Conservation (phyloP, 148 eudicot species). For the Talinum fruticosum region DNA sequence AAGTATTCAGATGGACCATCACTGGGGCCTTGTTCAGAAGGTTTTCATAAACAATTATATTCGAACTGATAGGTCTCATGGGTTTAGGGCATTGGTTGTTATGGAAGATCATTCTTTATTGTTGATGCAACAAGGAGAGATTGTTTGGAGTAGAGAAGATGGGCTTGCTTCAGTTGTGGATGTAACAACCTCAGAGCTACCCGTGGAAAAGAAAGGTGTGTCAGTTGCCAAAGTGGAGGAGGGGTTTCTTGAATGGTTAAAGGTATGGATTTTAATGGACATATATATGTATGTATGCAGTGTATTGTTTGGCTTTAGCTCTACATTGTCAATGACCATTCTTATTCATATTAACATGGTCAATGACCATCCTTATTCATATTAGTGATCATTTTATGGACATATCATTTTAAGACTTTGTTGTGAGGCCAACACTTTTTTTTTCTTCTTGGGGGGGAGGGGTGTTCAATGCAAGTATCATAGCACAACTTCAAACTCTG, state of each 20-base stretch:
- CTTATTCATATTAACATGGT: neutral
- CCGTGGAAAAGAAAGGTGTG: constrained; percentile 85
- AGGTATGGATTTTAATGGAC: constrained; percentile 53
- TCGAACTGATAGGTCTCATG: constrained; percentile 82
- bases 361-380: neutral
- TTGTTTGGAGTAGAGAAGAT: constrained; percentile 98
- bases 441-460: neutral
- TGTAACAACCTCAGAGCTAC: constrained; percentile 85
- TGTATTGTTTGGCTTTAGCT: neutral
- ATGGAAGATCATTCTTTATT: constrained; percentile 97
- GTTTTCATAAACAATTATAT: constrained; percentile 78
- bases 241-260: constrained; percentile 90
- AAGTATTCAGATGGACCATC: constrained; percentile 56
- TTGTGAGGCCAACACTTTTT: neutral
- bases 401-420: constrained; percentile 5
- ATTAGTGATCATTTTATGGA: constrained; percentile 1
- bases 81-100: constrained; percentile 92
- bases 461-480: neutral
- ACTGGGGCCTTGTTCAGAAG: constrained; percentile 74
- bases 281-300: neutral
- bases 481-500: neutral
- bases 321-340: neutral
- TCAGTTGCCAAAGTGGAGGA: constrained; percentile 97
- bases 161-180: constrained; percentile 91
- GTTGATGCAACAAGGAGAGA: constrained; percentile 89